These are phyloP conservation scores for Cordyceps cicadae DNA, from an alignment of 2,329 filamentous ascomycete genomes.

Conservation along the genomic window DNA sequence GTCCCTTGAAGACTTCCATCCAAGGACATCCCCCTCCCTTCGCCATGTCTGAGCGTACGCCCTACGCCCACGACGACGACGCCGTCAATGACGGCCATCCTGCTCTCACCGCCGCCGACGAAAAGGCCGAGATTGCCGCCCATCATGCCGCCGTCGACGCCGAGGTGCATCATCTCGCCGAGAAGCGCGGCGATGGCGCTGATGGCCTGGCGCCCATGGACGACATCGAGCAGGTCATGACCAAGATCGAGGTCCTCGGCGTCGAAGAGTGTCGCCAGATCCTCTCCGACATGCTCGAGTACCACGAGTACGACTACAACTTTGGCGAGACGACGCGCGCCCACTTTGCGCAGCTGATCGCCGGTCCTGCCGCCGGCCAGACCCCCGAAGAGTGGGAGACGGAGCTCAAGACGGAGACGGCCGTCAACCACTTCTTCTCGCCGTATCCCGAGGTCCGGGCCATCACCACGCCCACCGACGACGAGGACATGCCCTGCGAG, in stretches of 20 bases:
- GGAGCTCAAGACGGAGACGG: slow-evolving; percentile 10
- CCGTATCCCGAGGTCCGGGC: slow-evolving; percentile 12
- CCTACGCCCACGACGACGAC: slow-evolving; percentile 1
- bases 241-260: slow-evolving; percentile 17
- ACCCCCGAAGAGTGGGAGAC: slow-evolving; percentile 8
- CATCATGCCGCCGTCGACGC: slow-evolving; percentile 2
- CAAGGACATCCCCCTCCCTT: neutral
- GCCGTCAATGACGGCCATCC: neutral
- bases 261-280: slow-evolving; percentile 17
- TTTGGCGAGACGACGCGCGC: slow-evolving; percentile 15
- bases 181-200: slow-evolving; percentile 7
- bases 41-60: slow-evolving; percentile 8
- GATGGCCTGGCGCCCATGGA: slow-evolving; percentile 18
- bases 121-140: slow-evolving; percentile 5
- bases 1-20: neutral
- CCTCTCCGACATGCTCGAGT: slow-evolving; percentile 14
- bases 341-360: slow-evolving; percentile 15
- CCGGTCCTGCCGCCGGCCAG: slow-evolving; percentile 15
- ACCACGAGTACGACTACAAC: slow-evolving; percentile 21
- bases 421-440: slow-evolving; percentile 9
- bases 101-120: neutral
- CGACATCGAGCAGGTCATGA: slow-evolving; percentile 19
- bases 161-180: slow-evolving; percentile 7
- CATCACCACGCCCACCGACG: slow-evolving; percentile 4
- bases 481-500: slow-evolving; percentile 8